These are phyloP conservation scores for Pisolithus albus DNA, from an alignment of 768 basidiomycete species.

Conservation along the genomic window DNA sequence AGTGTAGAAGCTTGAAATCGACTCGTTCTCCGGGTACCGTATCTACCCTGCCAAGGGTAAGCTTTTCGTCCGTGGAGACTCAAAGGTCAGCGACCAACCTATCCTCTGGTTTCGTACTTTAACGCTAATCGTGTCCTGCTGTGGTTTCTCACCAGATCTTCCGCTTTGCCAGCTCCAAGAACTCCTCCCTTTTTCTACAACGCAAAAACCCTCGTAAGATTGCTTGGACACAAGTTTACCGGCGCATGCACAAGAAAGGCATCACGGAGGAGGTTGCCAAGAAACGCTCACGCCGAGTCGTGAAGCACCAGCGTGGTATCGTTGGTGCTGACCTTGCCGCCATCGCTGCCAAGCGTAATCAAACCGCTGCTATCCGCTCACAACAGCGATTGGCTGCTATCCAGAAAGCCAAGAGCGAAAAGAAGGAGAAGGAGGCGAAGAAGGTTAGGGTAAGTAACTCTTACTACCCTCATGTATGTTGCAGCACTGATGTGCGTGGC, in stretches of 20 bases:
- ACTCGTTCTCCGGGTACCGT: conserved; percentile 94
- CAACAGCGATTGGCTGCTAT: conserved; percentile 83
- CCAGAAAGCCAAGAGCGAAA: conserved; percentile 90
- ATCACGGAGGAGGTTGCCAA: conserved; percentile 98
- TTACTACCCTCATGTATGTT: not conserved
- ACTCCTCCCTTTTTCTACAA: conserved; percentile 93
- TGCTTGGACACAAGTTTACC: conserved; percentile 91
- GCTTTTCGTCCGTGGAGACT: conserved; percentile 92
- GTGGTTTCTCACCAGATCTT: conserved; percentile 57
- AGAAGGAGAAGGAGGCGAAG: conserved; percentile 93
- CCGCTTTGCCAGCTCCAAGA: conserved; percentile 92
- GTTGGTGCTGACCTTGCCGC: conserved; percentile 91
- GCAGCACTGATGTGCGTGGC: conserved; percentile 5
- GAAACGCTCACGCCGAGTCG: conserved; percentile 94
- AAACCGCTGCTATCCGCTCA: conserved; percentile 77
- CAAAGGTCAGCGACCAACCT: conserved; percentile 56
- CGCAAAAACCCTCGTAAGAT: conserved; percentile 99
- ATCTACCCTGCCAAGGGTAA: conserved; percentile 99
- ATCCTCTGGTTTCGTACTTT: not conserved
- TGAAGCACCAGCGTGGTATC: conserved; percentile 98
- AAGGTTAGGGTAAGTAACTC: conserved; percentile 63
- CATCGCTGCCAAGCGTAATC: conserved; percentile 89
- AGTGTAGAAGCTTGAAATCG: conserved; percentile 92
- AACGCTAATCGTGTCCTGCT: not conserved
- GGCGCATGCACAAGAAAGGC: conserved; percentile 99